phyloP scores from a whole-genome alignment of 2,329 filamentous ascomycete species.

The Emergomyces pasteurianus region DNA sequence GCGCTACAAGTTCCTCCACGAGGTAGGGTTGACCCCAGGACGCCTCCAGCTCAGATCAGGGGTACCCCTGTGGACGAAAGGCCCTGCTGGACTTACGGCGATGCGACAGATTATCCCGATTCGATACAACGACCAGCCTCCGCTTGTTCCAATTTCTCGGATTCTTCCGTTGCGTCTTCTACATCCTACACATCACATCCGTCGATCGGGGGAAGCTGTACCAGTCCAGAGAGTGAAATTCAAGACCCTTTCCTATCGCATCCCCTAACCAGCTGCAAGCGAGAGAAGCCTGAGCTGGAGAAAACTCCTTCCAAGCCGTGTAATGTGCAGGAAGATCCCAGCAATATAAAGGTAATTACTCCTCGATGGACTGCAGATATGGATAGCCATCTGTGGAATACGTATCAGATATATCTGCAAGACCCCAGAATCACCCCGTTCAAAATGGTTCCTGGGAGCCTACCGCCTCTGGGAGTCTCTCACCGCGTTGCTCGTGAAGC shows the following conservation, averaged over 20 bases:
- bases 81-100: constrained; percentile 22
- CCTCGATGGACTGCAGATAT: constrained; percentile 48
- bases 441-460: constrained; percentile 52
- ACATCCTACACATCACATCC: constrained; percentile 45
- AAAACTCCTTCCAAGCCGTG: constrained; percentile 27
- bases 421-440: constrained; percentile 55
- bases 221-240: constrained; percentile 48
- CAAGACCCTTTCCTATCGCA: constrained; percentile 44
- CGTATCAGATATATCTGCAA: constrained; percentile 53
- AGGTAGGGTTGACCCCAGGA: constrained; percentile 28
- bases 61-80: constrained; percentile 23
- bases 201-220: constrained; percentile 49
- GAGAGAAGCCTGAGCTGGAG: too few relatives aligned
- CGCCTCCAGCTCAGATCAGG: constrained; percentile 35
- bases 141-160: constrained; percentile 46
- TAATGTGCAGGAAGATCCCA: constrained; percentile 18
- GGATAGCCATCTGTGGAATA: constrained; percentile 56
- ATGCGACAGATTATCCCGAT: constrained; percentile 25
- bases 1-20: constrained; percentile 29
- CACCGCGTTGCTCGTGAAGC: constrained; percentile 51
- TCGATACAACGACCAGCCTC: constrained; percentile 45
- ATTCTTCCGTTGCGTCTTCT: constrained; percentile 50
- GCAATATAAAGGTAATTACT: constrained; percentile 14
- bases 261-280: constrained; percentile 26
- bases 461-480: constrained; percentile 52